phyloP scores from a whole-genome alignment of 345 rosid genomes.

The Draba incana region DNA sequence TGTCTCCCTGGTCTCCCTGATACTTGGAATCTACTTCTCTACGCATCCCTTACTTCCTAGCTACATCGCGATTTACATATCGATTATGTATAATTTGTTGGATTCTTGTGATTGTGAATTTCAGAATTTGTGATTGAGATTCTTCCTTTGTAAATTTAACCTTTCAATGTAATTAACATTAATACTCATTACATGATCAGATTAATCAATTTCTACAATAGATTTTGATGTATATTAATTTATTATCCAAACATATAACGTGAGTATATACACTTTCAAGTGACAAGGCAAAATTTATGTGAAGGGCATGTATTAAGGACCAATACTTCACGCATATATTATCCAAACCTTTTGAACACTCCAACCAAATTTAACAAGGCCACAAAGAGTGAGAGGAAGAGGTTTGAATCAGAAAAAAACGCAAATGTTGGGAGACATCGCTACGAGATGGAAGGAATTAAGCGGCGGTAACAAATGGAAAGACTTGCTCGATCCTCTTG shows the following conservation, averaged over 20 bases:
- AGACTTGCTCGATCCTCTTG: conserved; percentile 50
- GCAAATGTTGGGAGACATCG: conserved; percentile 33
- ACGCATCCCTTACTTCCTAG: conserved; percentile 56
- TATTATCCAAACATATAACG: conserved; percentile 13
- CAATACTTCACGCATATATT: conserved; percentile 35
- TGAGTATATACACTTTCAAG: conserved; percentile 26
- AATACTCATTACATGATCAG: conserved; percentile 4
- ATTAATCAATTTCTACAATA: not conserved
- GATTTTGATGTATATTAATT: not conserved
- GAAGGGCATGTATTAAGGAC: conserved; percentile 37
- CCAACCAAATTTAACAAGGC: conserved; percentile 16
- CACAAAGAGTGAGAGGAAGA: conserved; percentile 17
- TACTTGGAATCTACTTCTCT: conserved; percentile 79
- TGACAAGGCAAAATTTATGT: conserved; percentile 38
- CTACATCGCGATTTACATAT: conserved; percentile 31
- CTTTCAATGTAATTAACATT: conserved; percentile 18
- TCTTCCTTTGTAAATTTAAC: conserved; percentile 20
- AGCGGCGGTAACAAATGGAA: conserved; percentile 50
- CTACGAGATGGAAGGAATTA: conserved; percentile 49
- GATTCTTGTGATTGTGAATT: conserved; percentile 6
- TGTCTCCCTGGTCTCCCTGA: conserved; percentile 97
- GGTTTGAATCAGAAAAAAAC: conserved; percentile 21
- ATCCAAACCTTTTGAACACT: conserved; percentile 20
- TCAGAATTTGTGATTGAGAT: conserved; percentile 20
- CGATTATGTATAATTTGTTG: conserved; percentile 10